phyloP scores from a whole-genome alignment of 2,329 filamentous ascomycete species.

The Diaporthe sp. region DNA sequence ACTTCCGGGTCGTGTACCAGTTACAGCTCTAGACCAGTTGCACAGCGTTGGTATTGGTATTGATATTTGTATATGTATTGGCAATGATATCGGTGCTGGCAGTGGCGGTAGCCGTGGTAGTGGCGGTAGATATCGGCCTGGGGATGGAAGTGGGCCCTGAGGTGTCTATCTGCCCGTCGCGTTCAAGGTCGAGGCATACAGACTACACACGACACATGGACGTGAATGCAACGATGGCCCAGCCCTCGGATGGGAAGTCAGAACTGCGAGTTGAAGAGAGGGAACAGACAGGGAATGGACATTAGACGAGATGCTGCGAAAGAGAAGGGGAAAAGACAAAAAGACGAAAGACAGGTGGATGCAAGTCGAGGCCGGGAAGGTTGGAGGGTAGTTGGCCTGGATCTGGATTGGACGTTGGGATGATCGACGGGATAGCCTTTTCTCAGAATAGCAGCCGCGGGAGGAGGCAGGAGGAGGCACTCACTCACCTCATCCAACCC shows the following conservation, averaged over 20 bases:
- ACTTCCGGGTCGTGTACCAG: neutral
- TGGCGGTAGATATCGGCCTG: neutral
- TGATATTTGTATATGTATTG: neutral
- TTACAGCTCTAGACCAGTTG: neutral
- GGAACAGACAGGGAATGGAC: neutral
- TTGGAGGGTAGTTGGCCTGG: constrained; percentile 19
- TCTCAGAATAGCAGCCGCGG: constrained; percentile 24
- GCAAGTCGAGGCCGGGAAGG: constrained; percentile 10
- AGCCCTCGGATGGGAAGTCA: constrained; percentile 2
- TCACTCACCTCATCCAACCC: neutral
- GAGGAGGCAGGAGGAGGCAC: constrained; percentile 5
- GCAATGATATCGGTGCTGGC: neutral
- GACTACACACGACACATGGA: constrained; percentile 8
- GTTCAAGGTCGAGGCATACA: neutral
- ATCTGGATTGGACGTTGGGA: constrained; percentile 23
- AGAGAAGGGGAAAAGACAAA: neutral
- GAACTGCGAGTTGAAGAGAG: neutral
- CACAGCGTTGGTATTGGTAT: neutral
- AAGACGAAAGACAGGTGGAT: neutral
- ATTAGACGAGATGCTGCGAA: constrained; percentile 23
- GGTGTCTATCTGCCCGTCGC: constrained; percentile 3
- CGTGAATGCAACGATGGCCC: constrained; percentile 11
- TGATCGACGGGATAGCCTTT: constrained; percentile 28
- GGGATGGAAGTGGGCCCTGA: neutral
- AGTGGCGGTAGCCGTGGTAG: constrained; percentile 14